phyloP scores from a whole-genome alignment of 305 asterid species.

The Plantago lanceolata region DNA sequence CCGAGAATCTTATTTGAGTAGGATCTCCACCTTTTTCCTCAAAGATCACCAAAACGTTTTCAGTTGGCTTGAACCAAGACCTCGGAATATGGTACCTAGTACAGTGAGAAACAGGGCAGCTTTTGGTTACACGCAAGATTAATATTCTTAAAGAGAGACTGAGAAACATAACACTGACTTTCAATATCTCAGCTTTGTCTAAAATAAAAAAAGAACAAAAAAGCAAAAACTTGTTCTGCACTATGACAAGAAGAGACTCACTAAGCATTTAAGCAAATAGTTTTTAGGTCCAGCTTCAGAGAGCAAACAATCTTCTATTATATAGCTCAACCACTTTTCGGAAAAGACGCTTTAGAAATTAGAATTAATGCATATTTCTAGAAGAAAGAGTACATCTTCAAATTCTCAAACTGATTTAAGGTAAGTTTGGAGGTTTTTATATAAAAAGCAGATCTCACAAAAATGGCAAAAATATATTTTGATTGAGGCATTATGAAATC shows the following conservation, averaged over 20 bases:
- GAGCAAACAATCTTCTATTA: too few species aligned
- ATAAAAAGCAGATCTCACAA: neutral
- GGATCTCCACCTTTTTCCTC: conserved; percentile 95
- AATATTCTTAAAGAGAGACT: neutral
- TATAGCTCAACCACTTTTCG: neutral
- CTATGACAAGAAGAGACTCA: too few species aligned
- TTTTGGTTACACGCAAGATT: neutral
- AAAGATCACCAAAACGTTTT: conserved; percentile 67
- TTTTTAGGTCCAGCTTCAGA: too few species aligned
- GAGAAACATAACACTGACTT: conserved; percentile 2
- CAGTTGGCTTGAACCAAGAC: conserved; percentile 90
- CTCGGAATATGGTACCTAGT: conserved; percentile 86
- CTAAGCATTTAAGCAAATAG: too few species aligned
- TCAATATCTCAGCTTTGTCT: neutral
- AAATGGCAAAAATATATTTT: neutral
- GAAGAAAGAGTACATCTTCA: neutral
- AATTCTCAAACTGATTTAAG: neutral
- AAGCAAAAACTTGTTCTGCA: too few species aligned
- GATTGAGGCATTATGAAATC: conserved; percentile 5
- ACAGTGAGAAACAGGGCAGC: conserved; percentile 17
- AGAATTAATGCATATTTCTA: neutral
- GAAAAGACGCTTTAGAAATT: neutral
- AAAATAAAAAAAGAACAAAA: too few species aligned
- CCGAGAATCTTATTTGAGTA: conserved; percentile 51
- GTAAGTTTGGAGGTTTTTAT: neutral